phyloP scores from a whole-genome alignment of 176 grass and related monocot species.

The Triticum aestivum region IWGSC_CS_RefSeq_v2.1 NC_057797.1:771359978-771360477 shows the following conservation, averaged over 20 bases:
- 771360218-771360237: slow-evolving; percentile 35
- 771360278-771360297: slow-evolving; percentile 14
- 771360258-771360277: neutral
- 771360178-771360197: neutral
- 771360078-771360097: slow-evolving; percentile 1
- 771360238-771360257: slow-evolving; percentile 50
- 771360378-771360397: neutral
- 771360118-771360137: neutral
- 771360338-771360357: too few relatives aligned
- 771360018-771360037: neutral
- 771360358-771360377: slow-evolving; percentile 1
- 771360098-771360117: neutral
- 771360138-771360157: neutral
- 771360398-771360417: neutral
- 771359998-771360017: neutral
- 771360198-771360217: neutral
- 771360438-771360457: neutral
- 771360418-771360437: neutral
- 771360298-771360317: neutral
- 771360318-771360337: slow-evolving; percentile 26
- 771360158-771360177: neutral
- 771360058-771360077: neutral
- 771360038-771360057: neutral
- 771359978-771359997: neutral
- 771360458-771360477: slow-evolving; percentile 29